Evolutionary conservation across 371 early-diverging fungal genomes (phyloP).

Genomic region (Mycotypha africana): DNA sequence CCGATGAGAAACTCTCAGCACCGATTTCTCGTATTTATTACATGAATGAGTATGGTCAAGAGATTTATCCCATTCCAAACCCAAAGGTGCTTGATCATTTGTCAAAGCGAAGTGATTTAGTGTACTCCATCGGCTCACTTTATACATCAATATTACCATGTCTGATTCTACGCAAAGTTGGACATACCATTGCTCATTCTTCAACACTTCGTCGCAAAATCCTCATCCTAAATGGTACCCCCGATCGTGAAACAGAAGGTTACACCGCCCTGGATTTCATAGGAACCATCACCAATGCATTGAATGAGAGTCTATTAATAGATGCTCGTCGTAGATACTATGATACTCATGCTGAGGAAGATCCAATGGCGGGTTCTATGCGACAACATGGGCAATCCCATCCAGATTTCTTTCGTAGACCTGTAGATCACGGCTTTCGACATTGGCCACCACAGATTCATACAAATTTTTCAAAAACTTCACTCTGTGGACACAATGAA

Average conservation of each 20-base stretch:
- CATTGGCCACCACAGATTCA: constrained; percentile 18
- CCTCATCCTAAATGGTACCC: constrained; percentile 63
- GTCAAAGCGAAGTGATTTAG: constrained; percentile 43
- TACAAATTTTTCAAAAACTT: neutral
- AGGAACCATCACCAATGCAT: constrained; percentile 58
- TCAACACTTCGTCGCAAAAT: constrained; percentile 52
- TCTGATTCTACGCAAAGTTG: constrained; percentile 62
- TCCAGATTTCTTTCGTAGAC: constrained; percentile 14
- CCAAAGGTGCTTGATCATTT: constrained; percentile 52
- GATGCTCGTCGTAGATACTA: constrained; percentile 41
- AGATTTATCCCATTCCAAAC: constrained; percentile 63
- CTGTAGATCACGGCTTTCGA: constrained; percentile 25
- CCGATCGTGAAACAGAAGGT: constrained; percentile 65
- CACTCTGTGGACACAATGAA: constrained; percentile 8
- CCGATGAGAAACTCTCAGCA: constrained; percentile 38
- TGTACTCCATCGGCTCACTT: constrained; percentile 69
- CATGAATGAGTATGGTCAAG: constrained; percentile 65
- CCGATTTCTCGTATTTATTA: constrained; percentile 65
- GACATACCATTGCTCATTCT: constrained; percentile 55
- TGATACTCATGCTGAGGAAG: constrained; percentile 20
- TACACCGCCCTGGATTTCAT: constrained; percentile 71
- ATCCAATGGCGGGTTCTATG: neutral
- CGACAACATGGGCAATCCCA: constrained; percentile 4
- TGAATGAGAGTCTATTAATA: constrained; percentile 52
- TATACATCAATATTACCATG: constrained; percentile 74